phyloP scores from a whole-genome alignment of 805 yeast species.

The Suhomyces vadensis region DNA sequence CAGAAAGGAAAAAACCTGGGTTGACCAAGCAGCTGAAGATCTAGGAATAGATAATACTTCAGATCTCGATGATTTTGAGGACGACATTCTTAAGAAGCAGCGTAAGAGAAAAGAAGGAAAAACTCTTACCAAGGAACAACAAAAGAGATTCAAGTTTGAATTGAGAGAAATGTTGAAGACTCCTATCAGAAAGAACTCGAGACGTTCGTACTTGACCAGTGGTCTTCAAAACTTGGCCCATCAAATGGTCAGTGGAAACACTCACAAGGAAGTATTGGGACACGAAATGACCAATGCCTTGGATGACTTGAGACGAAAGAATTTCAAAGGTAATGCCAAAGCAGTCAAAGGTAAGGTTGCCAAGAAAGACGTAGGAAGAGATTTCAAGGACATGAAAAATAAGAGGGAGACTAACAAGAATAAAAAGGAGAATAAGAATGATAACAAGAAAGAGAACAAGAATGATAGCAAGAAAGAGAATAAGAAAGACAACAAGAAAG shows the following conservation, averaged over 20 bases:
- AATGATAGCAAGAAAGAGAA: conserved; percentile 5
- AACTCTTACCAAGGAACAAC: conserved; percentile 49
- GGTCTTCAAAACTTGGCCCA: conserved; percentile 80
- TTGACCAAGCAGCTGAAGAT: conserved; percentile 89
- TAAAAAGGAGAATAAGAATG: conserved; percentile 6
- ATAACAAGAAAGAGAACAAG: conserved; percentile 6
- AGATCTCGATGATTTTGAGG: conserved; percentile 64
- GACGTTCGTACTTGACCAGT: conserved; percentile 77
- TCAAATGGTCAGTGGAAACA: conserved; percentile 57
- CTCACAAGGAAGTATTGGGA: conserved; percentile 71
- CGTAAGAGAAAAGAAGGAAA: conserved; percentile 50
- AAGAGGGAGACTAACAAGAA: background rate
- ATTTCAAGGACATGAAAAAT: conserved; percentile 15
- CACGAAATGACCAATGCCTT: conserved; percentile 67
- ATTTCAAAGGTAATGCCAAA: background rate
- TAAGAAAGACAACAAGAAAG: too few relatives aligned
- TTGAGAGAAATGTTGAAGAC: conserved; percentile 51
- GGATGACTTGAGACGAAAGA: conserved; percentile 45
- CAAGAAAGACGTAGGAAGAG: conserved; percentile 5
- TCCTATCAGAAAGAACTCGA: conserved; percentile 61
- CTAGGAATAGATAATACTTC: conserved; percentile 74
- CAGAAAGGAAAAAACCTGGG: conserved; percentile 75
- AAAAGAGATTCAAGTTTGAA: conserved; percentile 48
- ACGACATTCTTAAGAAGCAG: conserved; percentile 63
- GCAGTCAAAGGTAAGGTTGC: conserved; percentile 1